phyloP scores from a whole-genome alignment of 495 filamentous ascomycete species.

The Penicillium mononematosum region DNA sequence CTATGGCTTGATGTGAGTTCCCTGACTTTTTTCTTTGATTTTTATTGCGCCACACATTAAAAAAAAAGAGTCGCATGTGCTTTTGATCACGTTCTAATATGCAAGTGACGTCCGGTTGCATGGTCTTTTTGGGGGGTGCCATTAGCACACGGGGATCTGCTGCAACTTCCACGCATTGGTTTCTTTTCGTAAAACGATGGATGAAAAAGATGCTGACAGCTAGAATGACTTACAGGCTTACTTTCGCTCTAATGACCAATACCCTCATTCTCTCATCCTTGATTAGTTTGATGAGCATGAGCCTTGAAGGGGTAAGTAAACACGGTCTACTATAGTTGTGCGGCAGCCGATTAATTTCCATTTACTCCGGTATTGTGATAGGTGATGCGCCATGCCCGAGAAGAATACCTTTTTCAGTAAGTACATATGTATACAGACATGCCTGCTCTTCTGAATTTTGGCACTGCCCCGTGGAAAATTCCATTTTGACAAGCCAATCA shows the following conservation, averaged over 20 bases:
- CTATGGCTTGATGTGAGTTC: slow-evolving; percentile 46
- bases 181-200: not conserved
- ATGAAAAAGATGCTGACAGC: slow-evolving; percentile 13
- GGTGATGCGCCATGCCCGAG: slow-evolving; percentile 61
- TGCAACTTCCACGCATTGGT: slow-evolving; percentile 26
- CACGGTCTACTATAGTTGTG: not conserved
- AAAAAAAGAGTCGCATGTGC: slow-evolving; percentile 29
- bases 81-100: slow-evolving; percentile 38
- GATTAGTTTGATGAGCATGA: slow-evolving; percentile 89
- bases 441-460: slow-evolving; percentile 6
- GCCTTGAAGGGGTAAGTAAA: slow-evolving; percentile 72
- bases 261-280: slow-evolving; percentile 88
- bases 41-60: slow-evolving; percentile 29
- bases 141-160: slow-evolving; percentile 11
- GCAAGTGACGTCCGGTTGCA: slow-evolving; percentile 11
- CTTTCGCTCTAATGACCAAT: slow-evolving; percentile 85
- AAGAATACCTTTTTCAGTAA: slow-evolving; percentile 86
- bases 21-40: not conserved
- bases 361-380: slow-evolving; percentile 23
- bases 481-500: slow-evolving; percentile 18
- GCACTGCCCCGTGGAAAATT: not conserved
- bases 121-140: not conserved
- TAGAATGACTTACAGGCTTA: slow-evolving; percentile 44
- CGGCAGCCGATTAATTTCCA: slow-evolving; percentile 5
- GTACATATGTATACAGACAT: slow-evolving; percentile 43